Evolutionary conservation across 495 filamentous ascomycete genomes (phyloP).

Genomic region (Penicillium arizonense): DNA sequence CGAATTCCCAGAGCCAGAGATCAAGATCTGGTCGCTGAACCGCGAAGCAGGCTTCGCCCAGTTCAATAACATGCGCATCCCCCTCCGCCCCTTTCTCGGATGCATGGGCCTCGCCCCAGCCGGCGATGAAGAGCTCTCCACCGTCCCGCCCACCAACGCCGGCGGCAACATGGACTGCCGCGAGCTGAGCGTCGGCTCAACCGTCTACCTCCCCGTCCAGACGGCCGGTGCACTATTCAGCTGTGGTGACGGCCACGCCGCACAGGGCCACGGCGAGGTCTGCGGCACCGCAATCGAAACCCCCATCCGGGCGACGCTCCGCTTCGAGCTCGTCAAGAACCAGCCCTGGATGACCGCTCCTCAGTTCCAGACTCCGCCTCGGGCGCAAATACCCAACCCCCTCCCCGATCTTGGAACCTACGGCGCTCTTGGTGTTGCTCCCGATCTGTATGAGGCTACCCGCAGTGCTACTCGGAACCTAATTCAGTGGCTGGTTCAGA

Average conservation of each 20-base stretch:
- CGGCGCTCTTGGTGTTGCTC: slow-evolving; percentile 43
- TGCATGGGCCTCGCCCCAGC: slow-evolving; percentile 51
- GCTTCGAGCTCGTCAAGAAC: slow-evolving; percentile 44
- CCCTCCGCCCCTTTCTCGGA: slow-evolving; percentile 49
- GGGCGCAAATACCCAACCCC: slow-evolving; percentile 22
- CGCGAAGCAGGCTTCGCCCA: slow-evolving; percentile 34
- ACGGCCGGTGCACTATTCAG: slow-evolving; percentile 49
- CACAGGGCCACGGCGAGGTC: slow-evolving; percentile 53
- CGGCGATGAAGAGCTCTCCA: slow-evolving; percentile 39
- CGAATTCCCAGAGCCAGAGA: slow-evolving; percentile 39
- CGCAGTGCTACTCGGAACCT: slow-evolving; percentile 41
- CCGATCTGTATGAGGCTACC: slow-evolving; percentile 43
- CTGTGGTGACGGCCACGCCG: slow-evolving; percentile 55
- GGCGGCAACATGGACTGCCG: slow-evolving; percentile 54
- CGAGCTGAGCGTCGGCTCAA: slow-evolving; percentile 41
- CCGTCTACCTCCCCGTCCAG: slow-evolving; percentile 47
- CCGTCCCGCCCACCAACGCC: slow-evolving; percentile 49
- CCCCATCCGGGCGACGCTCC: slow-evolving; percentile 44
- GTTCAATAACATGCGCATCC: slow-evolving; percentile 45
- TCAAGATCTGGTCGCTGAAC: slow-evolving; percentile 50
- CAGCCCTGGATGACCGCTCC: slow-evolving; percentile 43
- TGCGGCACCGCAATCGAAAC: slow-evolving; percentile 56
- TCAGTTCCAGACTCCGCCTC: slow-evolving; percentile 40
- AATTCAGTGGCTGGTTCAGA: slow-evolving; percentile 44
- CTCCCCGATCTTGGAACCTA: slow-evolving; percentile 41